Conservation (phyloP, 2,329 filamentous ascomycete species). For the Delphinella strobiligena region DNA sequence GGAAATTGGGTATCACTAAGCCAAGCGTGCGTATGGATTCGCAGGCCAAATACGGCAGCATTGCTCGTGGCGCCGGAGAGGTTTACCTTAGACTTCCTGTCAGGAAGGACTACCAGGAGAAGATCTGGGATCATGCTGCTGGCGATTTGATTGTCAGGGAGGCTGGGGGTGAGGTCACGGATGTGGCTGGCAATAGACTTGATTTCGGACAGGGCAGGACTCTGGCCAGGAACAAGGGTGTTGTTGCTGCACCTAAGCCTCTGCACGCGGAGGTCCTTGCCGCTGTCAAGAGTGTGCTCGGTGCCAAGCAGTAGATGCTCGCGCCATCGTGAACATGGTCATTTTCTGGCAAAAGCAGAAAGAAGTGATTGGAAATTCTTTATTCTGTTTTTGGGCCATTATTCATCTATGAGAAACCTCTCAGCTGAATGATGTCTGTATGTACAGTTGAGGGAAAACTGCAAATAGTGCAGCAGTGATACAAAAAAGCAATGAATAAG, state of each 20-base stretch:
- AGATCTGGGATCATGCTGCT: constrained; percentile 98
- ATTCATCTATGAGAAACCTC: too few relatives aligned
- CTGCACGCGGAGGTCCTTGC: constrained; percentile 66
- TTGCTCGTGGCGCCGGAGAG: constrained; percentile 86
- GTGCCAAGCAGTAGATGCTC: constrained; percentile 28
- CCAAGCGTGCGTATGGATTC: constrained; percentile 94
- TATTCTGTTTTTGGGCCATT: too few relatives aligned
- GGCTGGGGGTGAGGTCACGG: constrained; percentile 83
- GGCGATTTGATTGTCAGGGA: constrained; percentile 90
- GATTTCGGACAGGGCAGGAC: constrained; percentile 83
- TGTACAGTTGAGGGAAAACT: too few relatives aligned
- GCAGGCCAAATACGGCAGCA: constrained; percentile 94
- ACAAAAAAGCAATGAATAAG: too few relatives aligned
- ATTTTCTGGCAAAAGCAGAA: too few relatives aligned
- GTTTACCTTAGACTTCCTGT: constrained; percentile 86
- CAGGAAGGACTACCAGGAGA: constrained; percentile 83
- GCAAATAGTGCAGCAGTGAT: too few relatives aligned
- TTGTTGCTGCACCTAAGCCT: constrained; percentile 71
- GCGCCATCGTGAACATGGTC: too few relatives aligned
- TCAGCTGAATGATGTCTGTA: too few relatives aligned
- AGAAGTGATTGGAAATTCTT: too few relatives aligned
- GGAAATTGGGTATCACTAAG: constrained; percentile 73
- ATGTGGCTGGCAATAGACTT: constrained; percentile 70
- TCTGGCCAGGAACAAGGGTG: constrained; percentile 80
- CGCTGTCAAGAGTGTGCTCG: constrained; percentile 70